These are phyloP conservation scores for Aspergillus hancockii DNA, from an alignment of 495 filamentous ascomycete genomes.

Conservation along the genomic window DNA sequence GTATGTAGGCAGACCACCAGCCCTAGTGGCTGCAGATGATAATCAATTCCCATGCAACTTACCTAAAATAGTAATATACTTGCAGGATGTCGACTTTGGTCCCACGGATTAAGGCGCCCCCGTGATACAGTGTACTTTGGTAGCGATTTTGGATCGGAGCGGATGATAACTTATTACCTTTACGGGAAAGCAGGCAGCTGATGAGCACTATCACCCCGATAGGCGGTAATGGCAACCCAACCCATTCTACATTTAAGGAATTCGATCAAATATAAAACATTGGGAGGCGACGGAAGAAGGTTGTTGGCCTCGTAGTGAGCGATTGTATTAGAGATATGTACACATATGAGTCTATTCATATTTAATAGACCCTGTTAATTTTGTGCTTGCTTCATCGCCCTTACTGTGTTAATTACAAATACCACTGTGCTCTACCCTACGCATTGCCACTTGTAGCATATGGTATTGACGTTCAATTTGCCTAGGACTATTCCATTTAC, in stretches of 20 bases:
- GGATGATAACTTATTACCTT: neutral
- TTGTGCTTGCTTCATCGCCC: too few species aligned
- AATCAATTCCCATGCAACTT: constrained; percentile 25
- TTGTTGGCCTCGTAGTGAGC: neutral
- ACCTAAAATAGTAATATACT: constrained; percentile 21
- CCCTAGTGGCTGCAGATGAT: constrained; percentile 26
- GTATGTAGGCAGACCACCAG: constrained; percentile 14
- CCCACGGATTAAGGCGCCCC: neutral
- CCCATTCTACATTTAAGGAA: neutral
- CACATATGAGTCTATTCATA: too few species aligned
- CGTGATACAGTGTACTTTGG: neutral
- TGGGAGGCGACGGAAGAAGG: neutral
- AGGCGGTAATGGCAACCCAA: neutral
- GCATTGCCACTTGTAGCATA: neutral
- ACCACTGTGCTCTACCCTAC: neutral
- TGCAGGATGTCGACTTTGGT: constrained; percentile 11
- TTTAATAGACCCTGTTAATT: too few species aligned
- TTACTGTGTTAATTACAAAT: neutral
- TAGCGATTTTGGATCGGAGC: neutral
- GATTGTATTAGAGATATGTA: too few species aligned
- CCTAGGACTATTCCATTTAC: neutral
- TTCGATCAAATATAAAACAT: neutral
- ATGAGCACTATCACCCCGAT: neutral
- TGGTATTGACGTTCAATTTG: neutral
- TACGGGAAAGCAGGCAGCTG: neutral